Base-by-base conservation (phyloP, 2,329 filamentous ascomycete genomes). In the Coniochaeta hoffmannii region DNA sequence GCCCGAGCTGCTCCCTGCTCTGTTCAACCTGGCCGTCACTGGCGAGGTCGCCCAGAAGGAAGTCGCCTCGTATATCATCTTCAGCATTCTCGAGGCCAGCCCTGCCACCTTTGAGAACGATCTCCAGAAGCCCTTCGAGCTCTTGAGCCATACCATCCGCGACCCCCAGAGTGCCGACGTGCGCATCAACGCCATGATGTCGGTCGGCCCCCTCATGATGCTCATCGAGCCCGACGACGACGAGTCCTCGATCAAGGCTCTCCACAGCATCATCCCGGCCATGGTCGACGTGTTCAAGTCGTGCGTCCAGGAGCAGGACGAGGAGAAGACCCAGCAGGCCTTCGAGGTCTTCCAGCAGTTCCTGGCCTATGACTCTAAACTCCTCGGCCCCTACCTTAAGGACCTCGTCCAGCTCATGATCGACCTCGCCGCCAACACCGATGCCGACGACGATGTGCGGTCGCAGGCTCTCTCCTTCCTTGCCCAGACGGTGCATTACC, bases 271-370 rank as follows among this genome's bases (percentile, higher is more conserved):
- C 55, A 81, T 97, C 58, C 93, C 94, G 11, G 76, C 83, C 65
- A 94, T 97, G 87, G 93, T 97, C 57, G 82, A 85, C 60, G 90
- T 97, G 11, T 80, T 97, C 62, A 94, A 96, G 79, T 81, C 86
- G 60, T 84, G 89, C 26, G 88, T 97, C 57, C 82, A 90, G 64
- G 81, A 82, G 56, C 82, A 83, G 56, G 88, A 97, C 64, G 92
- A 97, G 64, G 92, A 96, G 68, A 87, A 88, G 69, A 86, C 89
- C 63, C 90, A 93, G 78, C 86, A 93, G 68, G 85, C 90, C 26
- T 99, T 97, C 64, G 94, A 97, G 69, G 91, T 96, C 62, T 96
- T 97, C 82, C 94, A 97, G 77, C 94, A 90, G 53, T 86, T 97
- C 65, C 82, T 99, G 54, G 89, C 88, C 60, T 96, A 90, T 70